Evolutionary conservation across 805 yeast species (phyloP), one percentile per base, ranked within the genome.

Genomic region (Metschnikowia henanensis): DNA sequence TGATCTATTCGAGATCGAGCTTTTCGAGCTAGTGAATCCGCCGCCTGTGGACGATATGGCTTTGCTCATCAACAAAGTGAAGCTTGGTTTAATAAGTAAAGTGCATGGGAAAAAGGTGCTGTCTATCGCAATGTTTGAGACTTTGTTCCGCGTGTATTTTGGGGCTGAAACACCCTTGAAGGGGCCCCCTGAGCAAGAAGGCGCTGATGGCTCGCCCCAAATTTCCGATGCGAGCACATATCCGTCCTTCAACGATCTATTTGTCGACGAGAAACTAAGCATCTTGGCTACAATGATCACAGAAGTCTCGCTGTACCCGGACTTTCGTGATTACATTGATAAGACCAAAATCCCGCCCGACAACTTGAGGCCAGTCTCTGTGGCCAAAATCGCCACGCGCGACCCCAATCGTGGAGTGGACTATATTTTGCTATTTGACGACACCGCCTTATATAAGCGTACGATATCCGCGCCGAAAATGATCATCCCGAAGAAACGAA

Each of bases 1-100:
- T 6, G 83, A 80, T 45, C 64, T 75, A 16, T 73, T 82, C 47
- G 89, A 83, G 54, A 81, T 81, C 53, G 89, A 83, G 51, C 62
- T 83, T 12, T 64, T 80, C 30, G 54, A 62, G 44, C 54, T 64
- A 49, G 61, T 62, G 16, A 32, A 49, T 35, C 70, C 70, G 16
- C 62, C 63, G 9, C 70, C 68, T 0, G 46, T 65, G 16, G 68
- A 66, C 50, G 63, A 70, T 41, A 44, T 59, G 57, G 50, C 62
- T 13, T 47, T 70, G 35, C 64, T 80, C 39, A 54, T 72, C 12
- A 68, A 70, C 43, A 73, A 66, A 45, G 64, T 80, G 26, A 72
- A 77, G 40, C 47, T 62, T 7, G 71, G 72, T 21, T 59, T 77
- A 40, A 60, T 76, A 30, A 62, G 69, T 30, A 60, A 60, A 26